Evolutionary conservation across 2,329 filamentous ascomycete genomes (phyloP).

Genomic region (Fusarium sp.): DNA sequence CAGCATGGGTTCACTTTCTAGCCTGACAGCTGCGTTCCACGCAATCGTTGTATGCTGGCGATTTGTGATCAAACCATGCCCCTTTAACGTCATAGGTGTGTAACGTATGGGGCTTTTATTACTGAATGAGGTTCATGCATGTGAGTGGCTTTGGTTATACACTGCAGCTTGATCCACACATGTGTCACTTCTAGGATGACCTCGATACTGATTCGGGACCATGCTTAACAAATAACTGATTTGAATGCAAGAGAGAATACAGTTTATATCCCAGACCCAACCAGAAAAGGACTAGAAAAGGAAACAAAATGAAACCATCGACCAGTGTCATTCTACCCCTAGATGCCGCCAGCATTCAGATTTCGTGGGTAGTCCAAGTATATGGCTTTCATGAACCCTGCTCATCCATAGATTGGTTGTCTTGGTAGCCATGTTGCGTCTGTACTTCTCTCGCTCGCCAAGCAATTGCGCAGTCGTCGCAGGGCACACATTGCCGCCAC

Average conservation of each 20-base stretch:
- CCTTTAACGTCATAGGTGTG: slow-evolving; percentile 1
- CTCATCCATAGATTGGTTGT: background rate
- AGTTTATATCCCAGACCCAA: background rate
- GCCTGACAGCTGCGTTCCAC: slow-evolving; percentile 33
- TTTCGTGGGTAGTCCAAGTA: background rate
- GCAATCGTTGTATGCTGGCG: slow-evolving; percentile 9
- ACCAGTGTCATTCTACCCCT: background rate
- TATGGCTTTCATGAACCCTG: slow-evolving; percentile 1
- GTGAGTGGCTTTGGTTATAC: background rate
- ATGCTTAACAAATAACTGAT: slow-evolving; percentile 11
- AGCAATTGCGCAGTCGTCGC: slow-evolving; percentile 60
- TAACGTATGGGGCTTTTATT: slow-evolving; percentile 24
- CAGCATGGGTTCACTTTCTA: slow-evolving; percentile 14
- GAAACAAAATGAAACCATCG: background rate
- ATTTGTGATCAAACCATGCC: slow-evolving; percentile 1
- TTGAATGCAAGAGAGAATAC: background rate
- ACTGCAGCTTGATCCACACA: slow-evolving; percentile 7
- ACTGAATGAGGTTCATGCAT: slow-evolving; percentile 19
- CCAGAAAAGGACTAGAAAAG: background rate
- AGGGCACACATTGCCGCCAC: slow-evolving; percentile 68
- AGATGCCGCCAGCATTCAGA: no score
- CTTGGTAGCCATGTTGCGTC: slow-evolving; percentile 1
- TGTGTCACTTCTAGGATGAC: slow-evolving; percentile 8
- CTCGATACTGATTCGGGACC: slow-evolving; percentile 10
- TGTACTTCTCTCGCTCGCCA: slow-evolving; percentile 27